phyloP scores from a whole-genome alignment of 495 filamentous ascomycete genomes.

The Chaetomium tenue region DNA sequence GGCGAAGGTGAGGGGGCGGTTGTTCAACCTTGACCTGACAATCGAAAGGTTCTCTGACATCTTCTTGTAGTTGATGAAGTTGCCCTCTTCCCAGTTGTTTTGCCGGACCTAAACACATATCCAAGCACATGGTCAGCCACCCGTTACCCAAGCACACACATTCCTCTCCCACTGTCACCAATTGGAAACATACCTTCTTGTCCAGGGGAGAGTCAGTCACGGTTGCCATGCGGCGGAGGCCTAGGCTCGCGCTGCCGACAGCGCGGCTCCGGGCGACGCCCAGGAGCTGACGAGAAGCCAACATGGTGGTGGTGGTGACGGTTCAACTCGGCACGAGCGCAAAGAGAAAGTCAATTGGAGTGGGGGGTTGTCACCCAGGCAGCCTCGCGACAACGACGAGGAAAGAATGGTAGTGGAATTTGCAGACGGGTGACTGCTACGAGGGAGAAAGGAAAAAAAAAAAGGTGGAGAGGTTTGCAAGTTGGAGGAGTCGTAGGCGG shows the following conservation, averaged over 20 bases:
- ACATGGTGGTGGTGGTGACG: conserved; percentile 49
- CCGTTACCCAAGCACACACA: conserved; percentile 11
- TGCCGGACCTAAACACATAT: conserved; percentile 45
- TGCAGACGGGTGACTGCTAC: conserved; percentile 16
- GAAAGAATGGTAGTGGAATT: not conserved
- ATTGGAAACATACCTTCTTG: conserved; percentile 45
- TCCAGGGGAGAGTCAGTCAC: conserved; percentile 53
- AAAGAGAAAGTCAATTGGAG: conserved; percentile 35
- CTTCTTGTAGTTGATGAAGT: conserved; percentile 75
- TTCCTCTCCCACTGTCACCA: not conserved
- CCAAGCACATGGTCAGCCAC: conserved; percentile 15
- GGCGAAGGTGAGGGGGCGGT: conserved; percentile 89
- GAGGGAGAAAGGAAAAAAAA: conserved; percentile 28
- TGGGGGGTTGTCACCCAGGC: conserved; percentile 34
- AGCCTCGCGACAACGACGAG: conserved; percentile 29
- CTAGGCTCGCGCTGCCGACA: conserved; percentile 44
- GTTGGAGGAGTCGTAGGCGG: conserved; percentile 32
- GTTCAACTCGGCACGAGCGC: conserved; percentile 28
- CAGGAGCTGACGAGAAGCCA: conserved; percentile 56
- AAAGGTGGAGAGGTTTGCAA: conserved; percentile 37
- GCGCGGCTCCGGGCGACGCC: conserved; percentile 53
- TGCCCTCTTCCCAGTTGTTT: conserved; percentile 57
- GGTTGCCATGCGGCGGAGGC: conserved; percentile 56
- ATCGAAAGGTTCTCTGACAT: conserved; percentile 96
- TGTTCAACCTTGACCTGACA: conserved; percentile 74